Base-by-base conservation (phyloP, 139 green algal species). In the Gonium pectorale region DNA sequence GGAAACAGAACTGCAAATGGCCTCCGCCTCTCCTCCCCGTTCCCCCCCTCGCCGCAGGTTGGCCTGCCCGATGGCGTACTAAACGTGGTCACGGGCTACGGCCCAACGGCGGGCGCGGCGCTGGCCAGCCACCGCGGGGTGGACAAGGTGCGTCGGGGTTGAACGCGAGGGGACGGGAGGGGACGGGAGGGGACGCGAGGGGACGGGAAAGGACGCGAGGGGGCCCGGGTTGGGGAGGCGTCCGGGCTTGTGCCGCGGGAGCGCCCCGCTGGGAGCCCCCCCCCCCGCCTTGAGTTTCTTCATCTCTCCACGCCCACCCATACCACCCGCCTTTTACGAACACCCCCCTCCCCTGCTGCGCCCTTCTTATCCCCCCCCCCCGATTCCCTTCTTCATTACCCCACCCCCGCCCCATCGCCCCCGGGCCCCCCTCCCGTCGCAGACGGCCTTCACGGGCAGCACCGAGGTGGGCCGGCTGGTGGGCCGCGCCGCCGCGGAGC, bases 391-490 rank as follows among this genome's bases (percentile, higher is more conserved):
- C n/a, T n/a, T n/a, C n/a, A n/a, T n/a, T n/a, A n/a, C n/a, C n/a
- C n/a, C n/a, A n/a, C n/a, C n/a, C n/a, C n/a, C n/a, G n/a, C n/a
- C n/a, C n/a, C n/a, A n/a, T n/a, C n/a, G n/a, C n/a, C n/a, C n/a
- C n/a, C n/a, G n/a, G n/a, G n/a, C n/a, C 5, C 11, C n/a, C 52
- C 37, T 26, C 37, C 54, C 3, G 46, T 31, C 31, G 17, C 81
- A 94, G 92, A 86, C 95, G 46, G 86, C 94, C 3, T 97, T 97
- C 89, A 97, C 94, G 4, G 94, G 94, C 60, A 93, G 86, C 87
- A 96, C 94, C 27, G 94, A 96, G 85, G 86, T 96, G 3, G 93
- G 94, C 27, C 86, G 90, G 54, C 49, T 92, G 3, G 92, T 94
- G 82, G 79, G 26, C 7, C n/a, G 52, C 24, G 41, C 86, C 35